Percentiles rank a stretch among this genome's conserved stretches.
These are phyloP conservation scores for Exophiala spinifera DNA, from an alignment of 2,329 filamentous ascomycete species.

Conservation along the genomic window DNA sequence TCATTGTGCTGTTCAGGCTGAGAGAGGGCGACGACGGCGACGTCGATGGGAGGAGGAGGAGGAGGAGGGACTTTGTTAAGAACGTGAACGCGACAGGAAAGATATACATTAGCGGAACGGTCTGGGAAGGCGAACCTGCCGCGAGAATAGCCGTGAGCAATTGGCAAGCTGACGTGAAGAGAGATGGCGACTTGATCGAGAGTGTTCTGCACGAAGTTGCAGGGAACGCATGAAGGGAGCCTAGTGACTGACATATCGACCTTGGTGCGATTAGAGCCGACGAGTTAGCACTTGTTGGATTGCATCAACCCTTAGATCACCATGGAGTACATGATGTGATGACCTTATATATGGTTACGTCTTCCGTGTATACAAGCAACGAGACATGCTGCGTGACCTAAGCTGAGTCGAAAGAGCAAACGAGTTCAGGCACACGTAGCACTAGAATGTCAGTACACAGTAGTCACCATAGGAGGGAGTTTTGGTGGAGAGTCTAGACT, in stretches of 20 bases:
- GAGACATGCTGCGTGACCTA: too few species aligned
- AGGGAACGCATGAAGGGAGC: background rate
- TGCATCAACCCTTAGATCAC: too few species aligned
- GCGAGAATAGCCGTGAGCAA: slow-evolving; percentile 82
- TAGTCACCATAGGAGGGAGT: too few species aligned
- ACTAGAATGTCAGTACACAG: background rate
- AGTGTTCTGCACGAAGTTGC: slow-evolving; percentile 56
- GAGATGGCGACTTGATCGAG: slow-evolving; percentile 64
- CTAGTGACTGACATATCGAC: too few species aligned
- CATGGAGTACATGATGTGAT: too few species aligned
- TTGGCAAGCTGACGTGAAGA: slow-evolving; percentile 70
- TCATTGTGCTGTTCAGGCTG: slow-evolving; percentile 75
- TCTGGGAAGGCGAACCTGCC: slow-evolving; percentile 70
- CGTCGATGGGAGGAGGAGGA: too few species aligned
- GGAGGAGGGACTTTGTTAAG: slow-evolving; percentile 55
- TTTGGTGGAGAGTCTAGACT: background rate
- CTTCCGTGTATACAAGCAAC: too few species aligned
- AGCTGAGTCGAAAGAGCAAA: too few species aligned
- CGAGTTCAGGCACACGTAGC: background rate
- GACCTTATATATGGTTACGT: too few species aligned
- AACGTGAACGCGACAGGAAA: slow-evolving; percentile 70
- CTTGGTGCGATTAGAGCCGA: too few species aligned
- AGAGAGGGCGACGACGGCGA: too few species aligned
- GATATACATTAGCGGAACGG: slow-evolving; percentile 80
- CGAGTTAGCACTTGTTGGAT: too few species aligned